phyloP scores from a whole-genome alignment of 352 stramenopile species.

The Phytophthora syringae region DNA sequence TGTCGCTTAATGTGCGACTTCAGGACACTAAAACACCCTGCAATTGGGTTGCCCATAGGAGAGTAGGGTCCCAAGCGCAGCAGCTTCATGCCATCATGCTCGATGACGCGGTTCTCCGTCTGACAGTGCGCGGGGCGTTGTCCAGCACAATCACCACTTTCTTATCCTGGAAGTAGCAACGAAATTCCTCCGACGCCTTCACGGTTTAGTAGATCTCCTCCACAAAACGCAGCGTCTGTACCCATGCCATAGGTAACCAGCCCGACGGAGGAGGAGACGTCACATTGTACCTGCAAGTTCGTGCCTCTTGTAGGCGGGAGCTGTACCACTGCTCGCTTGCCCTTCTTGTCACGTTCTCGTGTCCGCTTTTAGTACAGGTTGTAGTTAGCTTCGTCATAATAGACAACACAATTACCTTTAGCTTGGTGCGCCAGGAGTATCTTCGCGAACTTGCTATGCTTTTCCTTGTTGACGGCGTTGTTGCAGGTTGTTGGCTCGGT shows the following conservation, averaged over 20 bases:
- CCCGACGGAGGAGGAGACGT: neutral
- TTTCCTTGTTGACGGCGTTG: conserved; percentile 14
- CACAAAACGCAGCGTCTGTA: neutral
- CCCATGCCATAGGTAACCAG: neutral
- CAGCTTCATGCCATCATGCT: conserved; percentile 7
- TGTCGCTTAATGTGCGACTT: conserved; percentile 3
- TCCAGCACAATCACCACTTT: conserved; percentile 3
- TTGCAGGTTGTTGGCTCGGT: conserved; percentile 15
- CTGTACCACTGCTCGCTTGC: neutral
- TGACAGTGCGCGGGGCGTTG: conserved; percentile 5
- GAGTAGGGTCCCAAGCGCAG: conserved; percentile 8
- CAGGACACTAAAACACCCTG: conserved; percentile 4
- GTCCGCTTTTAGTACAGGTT: conserved; percentile 7
- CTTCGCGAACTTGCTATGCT: conserved; percentile 6
- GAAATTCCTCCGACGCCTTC: conserved; percentile 1
- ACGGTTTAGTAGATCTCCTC: conserved; percentile 1
- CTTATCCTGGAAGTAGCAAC: neutral
- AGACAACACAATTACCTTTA: conserved; percentile 10
- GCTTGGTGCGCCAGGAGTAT: neutral
- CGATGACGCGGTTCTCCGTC: neutral
- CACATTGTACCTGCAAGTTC: neutral
- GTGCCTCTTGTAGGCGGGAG: too few relatives aligned
- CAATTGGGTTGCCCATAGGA: conserved; percentile 21
- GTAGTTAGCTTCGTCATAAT: conserved; percentile 12
- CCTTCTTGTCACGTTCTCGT: neutral